These are phyloP conservation scores for Cryptosporidium viatorum DNA, from an alignment of 169 alveolate species.

Conservation along the genomic window DNA sequence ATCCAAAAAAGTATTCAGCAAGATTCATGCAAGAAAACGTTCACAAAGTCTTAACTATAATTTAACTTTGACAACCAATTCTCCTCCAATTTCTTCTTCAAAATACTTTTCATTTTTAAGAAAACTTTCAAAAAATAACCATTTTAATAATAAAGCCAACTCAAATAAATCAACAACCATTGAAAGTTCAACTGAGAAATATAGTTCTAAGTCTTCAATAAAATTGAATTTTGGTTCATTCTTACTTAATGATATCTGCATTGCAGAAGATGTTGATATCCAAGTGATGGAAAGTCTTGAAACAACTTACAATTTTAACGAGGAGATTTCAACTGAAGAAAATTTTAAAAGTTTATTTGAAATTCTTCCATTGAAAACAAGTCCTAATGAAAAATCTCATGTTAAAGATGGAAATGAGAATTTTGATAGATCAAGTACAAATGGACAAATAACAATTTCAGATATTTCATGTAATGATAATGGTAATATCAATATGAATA, in stretches of 20 bases:
- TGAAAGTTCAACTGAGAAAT: not conserved
- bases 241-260: slow-evolving; percentile 29
- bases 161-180: not conserved
- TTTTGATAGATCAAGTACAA: not conserved
- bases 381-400: not conserved
- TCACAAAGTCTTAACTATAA: not conserved
- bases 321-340: not conserved
- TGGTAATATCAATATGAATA: not conserved
- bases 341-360: slow-evolving; percentile 2
- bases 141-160: not conserved
- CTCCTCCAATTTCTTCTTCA: not conserved
- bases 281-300: not conserved
- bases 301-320: not conserved
- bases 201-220: not conserved
- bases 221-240: slow-evolving; percentile 13
- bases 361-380: not conserved
- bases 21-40: not conserved
- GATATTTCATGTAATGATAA: not conserved
- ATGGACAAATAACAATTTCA: not conserved
- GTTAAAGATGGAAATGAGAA: not conserved
- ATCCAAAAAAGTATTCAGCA: not conserved
- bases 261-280: slow-evolving; percentile 33
- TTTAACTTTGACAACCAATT: not conserved
- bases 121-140: not conserved
- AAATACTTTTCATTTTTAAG: slow-evolving; percentile 17